These are phyloP conservation scores for Colletotrichum tofieldiae DNA, from an alignment of 2,329 filamentous ascomycete genomes.

Conservation along the genomic window DNA sequence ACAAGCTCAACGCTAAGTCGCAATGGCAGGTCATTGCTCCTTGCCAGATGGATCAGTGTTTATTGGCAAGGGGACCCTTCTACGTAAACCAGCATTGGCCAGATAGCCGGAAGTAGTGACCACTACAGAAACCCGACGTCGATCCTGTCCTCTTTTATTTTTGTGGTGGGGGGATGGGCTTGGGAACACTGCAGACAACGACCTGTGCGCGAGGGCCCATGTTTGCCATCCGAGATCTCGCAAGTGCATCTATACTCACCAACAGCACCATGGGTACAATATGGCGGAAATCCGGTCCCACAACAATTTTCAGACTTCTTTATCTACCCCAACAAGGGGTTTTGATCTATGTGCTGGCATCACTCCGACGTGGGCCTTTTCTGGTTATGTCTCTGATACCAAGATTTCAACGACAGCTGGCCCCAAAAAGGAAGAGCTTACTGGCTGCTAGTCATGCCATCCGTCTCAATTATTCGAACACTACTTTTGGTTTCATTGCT, in stretches of 20 bases:
- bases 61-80: background rate
- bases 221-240: constrained; percentile 12
- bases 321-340: background rate
- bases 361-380: background rate
- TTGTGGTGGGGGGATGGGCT: constrained; percentile 4
- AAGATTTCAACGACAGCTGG: background rate
- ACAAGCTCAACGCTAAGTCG: constrained; percentile 41
- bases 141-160: constrained; percentile 18
- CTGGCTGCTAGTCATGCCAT: background rate
- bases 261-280: background rate
- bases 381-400: constrained; percentile 7
- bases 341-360: constrained; percentile 34
- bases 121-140: background rate
- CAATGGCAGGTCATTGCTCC: constrained; percentile 12
- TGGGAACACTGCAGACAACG: constrained; percentile 10
- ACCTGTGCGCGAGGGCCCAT: background rate
- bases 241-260: constrained; percentile 17
- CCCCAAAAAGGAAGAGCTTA: background rate
- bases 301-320: background rate
- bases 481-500: constrained; percentile 11
- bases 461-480: constrained; percentile 8
- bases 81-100: constrained; percentile 7
- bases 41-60: background rate
- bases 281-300: background rate
- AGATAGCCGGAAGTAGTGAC: background rate